Evolutionary conservation across 148 eudicot genomes (phyloP), one percentile per base, ranked within the genome.

Genomic region (Chenopodium quinoa): DNA sequence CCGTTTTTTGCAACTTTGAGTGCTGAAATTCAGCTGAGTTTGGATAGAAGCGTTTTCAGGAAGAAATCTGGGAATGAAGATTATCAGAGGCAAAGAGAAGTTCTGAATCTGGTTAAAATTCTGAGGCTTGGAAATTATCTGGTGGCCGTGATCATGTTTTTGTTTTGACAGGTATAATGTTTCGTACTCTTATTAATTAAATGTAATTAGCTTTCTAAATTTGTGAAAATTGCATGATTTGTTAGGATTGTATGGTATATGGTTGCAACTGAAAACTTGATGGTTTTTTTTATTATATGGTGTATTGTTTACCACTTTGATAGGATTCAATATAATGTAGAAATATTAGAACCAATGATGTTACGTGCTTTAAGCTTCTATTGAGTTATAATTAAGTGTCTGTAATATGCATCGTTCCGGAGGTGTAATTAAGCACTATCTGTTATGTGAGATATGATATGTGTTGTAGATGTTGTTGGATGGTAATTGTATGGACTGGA

Each of bases 101-200:
- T 92, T 76, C 83, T 94, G 79, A 95, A 94, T 89, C 80, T 88
- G 82, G 93, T 96, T 1, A 88, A 86, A 82, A 76, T 73, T 83
- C 90, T 47, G 93, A 89, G 50, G 90, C 91, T 32, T 96, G 99
- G 99, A 90, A 85, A 77, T 85, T 83, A 32, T 96, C 99, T 46
- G 98, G 97, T 68, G 98, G 99, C n/a, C 84, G 97, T 44, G 93
- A 96, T 90, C 95, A 91, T 80, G 93, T 96, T 22, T 96, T 96
- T 88, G 95, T 94, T 84, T 86, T 94, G 23, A 94, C 99, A 34
- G 99, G 99, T 93, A 90, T 85, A 83, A 7, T 69, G 0, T 66
- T 44, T 65, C 23, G 5, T 6, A 40, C 44, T 29, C 31, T 25
- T 13, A 4, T 19, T 48, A 6, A 34, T 58, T 77, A 25, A 23